phyloP scores from a whole-genome alignment of 345 rosid species.

The Syzygium jambos region DNA sequence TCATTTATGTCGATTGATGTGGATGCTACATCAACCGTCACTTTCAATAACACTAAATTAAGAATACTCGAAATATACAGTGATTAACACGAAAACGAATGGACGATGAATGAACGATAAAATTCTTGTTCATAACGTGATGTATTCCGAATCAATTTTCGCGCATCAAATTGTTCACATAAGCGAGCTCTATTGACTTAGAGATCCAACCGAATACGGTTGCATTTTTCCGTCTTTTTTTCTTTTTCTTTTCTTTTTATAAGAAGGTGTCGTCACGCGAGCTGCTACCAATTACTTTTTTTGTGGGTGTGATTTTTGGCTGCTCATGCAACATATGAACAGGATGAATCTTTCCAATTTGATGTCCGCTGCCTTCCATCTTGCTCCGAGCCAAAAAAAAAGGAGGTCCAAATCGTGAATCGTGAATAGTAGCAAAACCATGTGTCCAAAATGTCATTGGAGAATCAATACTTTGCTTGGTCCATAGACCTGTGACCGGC shows the following conservation, averaged over 20 bases:
- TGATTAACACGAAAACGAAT: background rate
- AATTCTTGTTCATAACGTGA: background rate
- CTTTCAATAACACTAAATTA: background rate
- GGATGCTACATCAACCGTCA: background rate
- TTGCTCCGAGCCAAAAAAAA: background rate
- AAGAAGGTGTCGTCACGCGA: background rate
- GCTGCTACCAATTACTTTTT: background rate
- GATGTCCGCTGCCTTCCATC: background rate
- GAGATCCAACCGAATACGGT: accelerated
- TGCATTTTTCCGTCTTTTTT: background rate
- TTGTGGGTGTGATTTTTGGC: too few species aligned
- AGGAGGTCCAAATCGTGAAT: background rate
- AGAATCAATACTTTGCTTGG: background rate
- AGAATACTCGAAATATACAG: accelerated
- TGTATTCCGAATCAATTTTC: background rate
- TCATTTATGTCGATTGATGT: too few species aligned
- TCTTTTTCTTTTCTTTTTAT: background rate
- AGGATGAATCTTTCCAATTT: background rate
- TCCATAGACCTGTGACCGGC: background rate
- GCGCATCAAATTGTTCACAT: accelerated
- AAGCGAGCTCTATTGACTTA: background rate
- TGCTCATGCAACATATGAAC: background rate
- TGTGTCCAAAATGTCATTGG: background rate
- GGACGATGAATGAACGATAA: too few species aligned
- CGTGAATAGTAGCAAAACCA: background rate